A percentile compares a stretch with the other conserved stretches of the same genome.
phyloP scores from a whole-genome alignment of 768 basidiomycete genomes.

The Ephemerocybe angulata region DNA sequence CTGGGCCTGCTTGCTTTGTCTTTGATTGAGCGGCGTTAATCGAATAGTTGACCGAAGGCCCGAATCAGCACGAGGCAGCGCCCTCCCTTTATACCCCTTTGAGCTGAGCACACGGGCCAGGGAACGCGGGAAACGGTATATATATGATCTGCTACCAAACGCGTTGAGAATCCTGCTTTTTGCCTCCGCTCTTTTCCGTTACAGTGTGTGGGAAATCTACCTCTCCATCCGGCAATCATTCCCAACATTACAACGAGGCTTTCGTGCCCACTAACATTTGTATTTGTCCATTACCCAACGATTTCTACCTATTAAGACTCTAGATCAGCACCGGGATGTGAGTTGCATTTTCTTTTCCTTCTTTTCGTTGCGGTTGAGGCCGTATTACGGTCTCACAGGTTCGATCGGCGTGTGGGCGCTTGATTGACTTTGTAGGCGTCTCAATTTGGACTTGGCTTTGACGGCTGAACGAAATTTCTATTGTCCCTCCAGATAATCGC shows the following conservation, averaged over 20 bases:
- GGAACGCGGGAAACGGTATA: no score
- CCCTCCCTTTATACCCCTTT: no score
- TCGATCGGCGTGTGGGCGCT: conserved; percentile 27
- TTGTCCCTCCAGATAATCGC: neutral
- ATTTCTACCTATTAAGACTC: no score
- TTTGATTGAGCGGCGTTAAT: conserved; percentile 3
- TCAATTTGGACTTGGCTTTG: conserved; percentile 26
- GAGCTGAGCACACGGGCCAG: no score
- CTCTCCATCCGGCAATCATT: conserved; percentile 1
- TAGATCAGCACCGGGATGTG: no score
- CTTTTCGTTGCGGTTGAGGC: neutral
- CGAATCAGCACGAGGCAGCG: no score
- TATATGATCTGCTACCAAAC: no score
- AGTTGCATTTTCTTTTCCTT: neutral
- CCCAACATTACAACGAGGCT: neutral
- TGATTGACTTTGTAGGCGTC: conserved; percentile 37
- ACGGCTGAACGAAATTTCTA: neutral
- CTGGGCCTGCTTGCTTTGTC: conserved; percentile 4
- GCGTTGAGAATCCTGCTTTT: no score
- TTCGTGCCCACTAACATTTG: neutral
- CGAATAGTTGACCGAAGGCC: neutral
- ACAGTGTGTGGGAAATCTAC: no score
- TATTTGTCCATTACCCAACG: no score
- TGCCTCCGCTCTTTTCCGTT: no score
- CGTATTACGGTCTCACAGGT: neutral